Base-by-base conservation (phyloP, 495 filamentous ascomycete genomes). In the Choiromyces venosus region DNA sequence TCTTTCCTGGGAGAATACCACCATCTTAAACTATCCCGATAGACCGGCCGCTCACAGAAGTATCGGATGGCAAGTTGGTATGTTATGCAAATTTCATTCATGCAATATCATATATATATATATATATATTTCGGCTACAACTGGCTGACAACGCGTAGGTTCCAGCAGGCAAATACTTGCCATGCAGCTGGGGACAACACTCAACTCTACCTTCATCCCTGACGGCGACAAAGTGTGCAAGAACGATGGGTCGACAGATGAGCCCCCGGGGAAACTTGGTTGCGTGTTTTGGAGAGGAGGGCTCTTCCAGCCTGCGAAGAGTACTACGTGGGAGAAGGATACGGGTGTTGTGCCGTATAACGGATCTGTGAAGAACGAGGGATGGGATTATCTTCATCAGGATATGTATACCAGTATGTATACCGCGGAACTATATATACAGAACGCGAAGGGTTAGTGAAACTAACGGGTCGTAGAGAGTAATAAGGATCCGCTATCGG, bases 221-320 rank as follows among this genome's bases (percentile, higher is more conserved):
- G 76, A 78, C 19, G 42, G 69, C 0, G 39, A 68, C 66, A 66
- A 52, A 29, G 76, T 78, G 25, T 78, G 76, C 46, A 68, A 75
- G 19, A 68, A 68, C 18, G 39, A 37, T 37, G 66, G 37, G 35
- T 2, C 16, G 3, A 68, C 29, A 0, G 71, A 65, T 33, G 76
- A 77, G 35, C 42, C 67, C 4, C 52, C 52, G 25, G 52, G 52
- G 52, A 61, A 61, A 29, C 33, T 61, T 61, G 75, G 71, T 33
- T 80, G 78, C 40, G 44, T 80, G 12, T 76, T 76, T 37, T 80
- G 78, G 78, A 70, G 78, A 29, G 78, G 78, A 18, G 78, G 78
- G 7, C 52, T 80, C 19, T 80, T 80, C n/a, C 44, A 72, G 19
- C 72, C 37, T 18, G 44, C 42, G 9, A 69, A 37, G 7, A 80